These are phyloP conservation scores for Herpetospermum pedunculosum DNA, from an alignment of 306 rosid species.

Conservation along the genomic window DNA sequence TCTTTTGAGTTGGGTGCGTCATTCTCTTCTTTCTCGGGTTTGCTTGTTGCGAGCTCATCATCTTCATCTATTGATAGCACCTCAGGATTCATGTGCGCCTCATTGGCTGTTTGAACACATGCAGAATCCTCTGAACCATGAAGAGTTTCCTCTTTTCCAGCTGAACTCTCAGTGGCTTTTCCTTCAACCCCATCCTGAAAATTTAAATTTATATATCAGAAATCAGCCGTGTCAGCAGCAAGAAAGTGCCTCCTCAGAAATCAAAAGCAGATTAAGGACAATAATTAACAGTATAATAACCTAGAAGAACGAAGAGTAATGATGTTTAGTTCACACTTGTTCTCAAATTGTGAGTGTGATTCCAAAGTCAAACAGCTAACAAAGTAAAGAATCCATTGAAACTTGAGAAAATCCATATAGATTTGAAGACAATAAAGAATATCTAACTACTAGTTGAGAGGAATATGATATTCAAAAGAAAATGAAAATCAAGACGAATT, in stretches of 20 bases:
- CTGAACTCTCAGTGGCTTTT: constrained; percentile 16
- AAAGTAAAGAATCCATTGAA: not conserved
- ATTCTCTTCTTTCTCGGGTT: constrained; percentile 36
- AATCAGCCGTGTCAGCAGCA: not conserved
- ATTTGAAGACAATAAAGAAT: not conserved
- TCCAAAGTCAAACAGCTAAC: not conserved
- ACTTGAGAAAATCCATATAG: not conserved
- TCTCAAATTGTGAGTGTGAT: not conserved
- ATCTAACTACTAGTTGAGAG: not conserved
- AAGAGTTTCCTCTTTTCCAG: constrained; percentile 24
- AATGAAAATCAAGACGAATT: not conserved
- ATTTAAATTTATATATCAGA: not conserved
- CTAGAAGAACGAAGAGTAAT: not conserved
- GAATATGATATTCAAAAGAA: not conserved
- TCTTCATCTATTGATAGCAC: constrained; percentile 42
- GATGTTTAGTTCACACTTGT: not conserved
- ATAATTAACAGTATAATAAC: not conserved
- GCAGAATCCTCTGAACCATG: constrained; percentile 23
- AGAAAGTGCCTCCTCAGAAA: not conserved
- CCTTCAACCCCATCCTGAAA: constrained; percentile 39
- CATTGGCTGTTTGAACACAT: constrained; percentile 20
- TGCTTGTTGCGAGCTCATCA: constrained; percentile 17
- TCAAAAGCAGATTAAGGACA: not conserved
- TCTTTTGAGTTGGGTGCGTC: constrained; percentile 37
- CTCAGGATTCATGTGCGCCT: constrained; percentile 30